phyloP scores from a whole-genome alignment of 768 basidiomycete genomes.

The Mycena maculata region DNA sequence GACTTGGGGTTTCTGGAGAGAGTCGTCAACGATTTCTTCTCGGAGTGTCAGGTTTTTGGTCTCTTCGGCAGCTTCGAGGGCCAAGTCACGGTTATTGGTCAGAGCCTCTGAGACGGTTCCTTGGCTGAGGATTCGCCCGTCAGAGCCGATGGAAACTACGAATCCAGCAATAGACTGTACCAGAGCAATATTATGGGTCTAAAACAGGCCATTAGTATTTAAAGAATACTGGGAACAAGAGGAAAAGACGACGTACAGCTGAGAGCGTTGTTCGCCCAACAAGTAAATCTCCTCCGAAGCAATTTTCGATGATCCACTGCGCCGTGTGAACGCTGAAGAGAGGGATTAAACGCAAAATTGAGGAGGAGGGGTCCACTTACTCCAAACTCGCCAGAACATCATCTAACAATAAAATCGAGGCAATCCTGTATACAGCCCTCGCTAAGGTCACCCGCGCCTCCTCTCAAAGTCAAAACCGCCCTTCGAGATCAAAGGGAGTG shows the following conservation, averaged over 20 bases:
- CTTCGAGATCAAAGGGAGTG: slow-evolving; percentile 77
- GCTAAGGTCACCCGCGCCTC: slow-evolving; percentile 61
- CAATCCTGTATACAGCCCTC: slow-evolving; percentile 59
- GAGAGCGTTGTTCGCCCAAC: slow-evolving; percentile 86
- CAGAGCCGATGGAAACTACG: slow-evolving; percentile 64
- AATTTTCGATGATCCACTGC: slow-evolving; percentile 81
- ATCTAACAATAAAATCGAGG: slow-evolving; percentile 77
- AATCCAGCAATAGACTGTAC: slow-evolving; percentile 63
- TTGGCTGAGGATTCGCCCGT: slow-evolving; percentile 63
- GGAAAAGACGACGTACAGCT: slow-evolving; percentile 58
- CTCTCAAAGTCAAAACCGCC: slow-evolving; percentile 71
- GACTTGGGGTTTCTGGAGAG: slow-evolving; percentile 20
- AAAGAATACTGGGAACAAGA: neutral
- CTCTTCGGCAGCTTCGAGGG: slow-evolving; percentile 42
- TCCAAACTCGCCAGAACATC: slow-evolving; percentile 77
- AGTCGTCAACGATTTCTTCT: slow-evolving; percentile 38
- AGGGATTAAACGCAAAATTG: neutral
- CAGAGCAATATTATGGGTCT: slow-evolving; percentile 66
- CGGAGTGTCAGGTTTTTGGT: slow-evolving; percentile 39
- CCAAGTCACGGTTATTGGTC: slow-evolving; percentile 50
- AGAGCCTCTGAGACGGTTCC: slow-evolving; percentile 63
- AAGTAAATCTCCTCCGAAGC: slow-evolving; percentile 83
- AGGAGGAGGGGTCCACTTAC: neutral
- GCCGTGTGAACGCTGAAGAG: slow-evolving; percentile 71
- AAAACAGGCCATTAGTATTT: neutral